A percentile compares a stretch with the other conserved stretches of the same genome.
These are phyloP conservation scores for Hirsutella thompsonii DNA, from an alignment of 2,329 filamentous ascomycete species.

Conservation along the genomic window DNA sequence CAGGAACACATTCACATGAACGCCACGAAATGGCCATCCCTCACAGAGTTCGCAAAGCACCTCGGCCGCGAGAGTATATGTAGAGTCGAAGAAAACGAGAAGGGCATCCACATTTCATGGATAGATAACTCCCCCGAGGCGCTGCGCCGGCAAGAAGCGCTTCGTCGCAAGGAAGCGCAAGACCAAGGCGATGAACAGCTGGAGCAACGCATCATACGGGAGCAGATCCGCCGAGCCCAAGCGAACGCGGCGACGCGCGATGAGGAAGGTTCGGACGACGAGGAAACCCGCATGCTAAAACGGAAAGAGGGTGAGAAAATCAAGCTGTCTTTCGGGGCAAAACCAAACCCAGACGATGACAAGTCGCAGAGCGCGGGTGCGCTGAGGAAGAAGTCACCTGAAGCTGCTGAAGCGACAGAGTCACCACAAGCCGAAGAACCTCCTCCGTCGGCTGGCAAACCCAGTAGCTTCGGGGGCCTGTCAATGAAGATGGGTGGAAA, in stretches of 20 bases:
- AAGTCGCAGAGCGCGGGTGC: constrained; percentile 2
- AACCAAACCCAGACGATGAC: constrained; percentile 14
- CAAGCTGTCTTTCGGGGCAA: constrained; percentile 51
- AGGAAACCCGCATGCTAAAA: constrained; percentile 35
- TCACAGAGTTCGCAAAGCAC: constrained; percentile 84
- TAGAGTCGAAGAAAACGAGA: constrained; percentile 76
- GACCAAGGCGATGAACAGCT: constrained; percentile 86
- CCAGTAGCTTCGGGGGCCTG: constrained; percentile 24
- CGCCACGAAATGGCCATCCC: constrained; percentile 71
- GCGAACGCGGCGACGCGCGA: constrained; percentile 30
- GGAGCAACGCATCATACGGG: constrained; percentile 69
- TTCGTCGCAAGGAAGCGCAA: constrained; percentile 71
- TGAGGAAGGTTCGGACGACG: constrained; percentile 12
- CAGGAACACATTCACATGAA: constrained; percentile 84
- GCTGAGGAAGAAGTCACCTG: constrained; percentile 8
- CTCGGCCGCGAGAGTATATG: constrained; percentile 80
- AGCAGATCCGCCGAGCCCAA: constrained; percentile 70
- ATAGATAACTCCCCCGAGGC: constrained; percentile 86
- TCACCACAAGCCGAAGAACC: constrained; percentile 4
- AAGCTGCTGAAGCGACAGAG: constrained; percentile 8
- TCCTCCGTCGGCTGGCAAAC: constrained; percentile 15
- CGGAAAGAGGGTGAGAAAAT: constrained; percentile 64
- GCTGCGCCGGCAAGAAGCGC: constrained; percentile 63
- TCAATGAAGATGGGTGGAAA: constrained; percentile 55
- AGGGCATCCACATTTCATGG: constrained; percentile 79